phyloP scores from a whole-genome alignment of 2,329 filamentous ascomycete genomes.

The Phyllosticta capitalensis region DNA sequence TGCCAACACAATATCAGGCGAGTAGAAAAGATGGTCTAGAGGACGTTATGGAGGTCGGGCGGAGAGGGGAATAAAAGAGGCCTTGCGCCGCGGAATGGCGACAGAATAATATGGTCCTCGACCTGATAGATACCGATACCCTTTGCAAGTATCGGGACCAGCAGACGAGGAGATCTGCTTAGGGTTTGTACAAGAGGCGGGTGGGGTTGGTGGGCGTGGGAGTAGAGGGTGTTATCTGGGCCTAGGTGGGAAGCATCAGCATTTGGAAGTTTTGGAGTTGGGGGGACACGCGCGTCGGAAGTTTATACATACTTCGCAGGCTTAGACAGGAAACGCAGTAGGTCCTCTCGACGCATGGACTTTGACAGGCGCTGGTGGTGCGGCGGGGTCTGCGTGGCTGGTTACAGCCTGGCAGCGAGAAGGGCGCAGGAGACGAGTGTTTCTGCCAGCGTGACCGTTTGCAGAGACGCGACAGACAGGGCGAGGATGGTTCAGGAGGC shows the following conservation, averaged over 20 bases:
- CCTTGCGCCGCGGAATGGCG: conserved; percentile 83
- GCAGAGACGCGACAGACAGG: not conserved
- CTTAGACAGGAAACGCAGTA: conserved; percentile 88
- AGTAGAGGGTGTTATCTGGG: conserved; percentile 57
- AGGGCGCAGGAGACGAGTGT: conserved; percentile 12
- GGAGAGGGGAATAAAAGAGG: conserved; percentile 72
- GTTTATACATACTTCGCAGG: conserved; percentile 70
- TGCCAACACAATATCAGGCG: conserved; percentile 62
- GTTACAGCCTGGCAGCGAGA: conserved; percentile 26
- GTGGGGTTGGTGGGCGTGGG: conserved; percentile 21
- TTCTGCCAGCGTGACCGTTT: conserved; percentile 26
- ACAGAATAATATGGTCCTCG: conserved; percentile 51
- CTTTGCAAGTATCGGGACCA: conserved; percentile 72
- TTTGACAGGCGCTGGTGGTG: conserved; percentile 12
- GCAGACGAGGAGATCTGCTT: conserved; percentile 63
- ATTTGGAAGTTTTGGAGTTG: not conserved
- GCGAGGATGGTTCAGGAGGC: not conserved
- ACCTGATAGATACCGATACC: conserved; percentile 75
- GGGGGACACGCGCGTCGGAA: not conserved
- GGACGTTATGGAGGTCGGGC: conserved; percentile 86
- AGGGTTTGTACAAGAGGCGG: conserved; percentile 21
- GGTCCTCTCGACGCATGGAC: conserved; percentile 86
- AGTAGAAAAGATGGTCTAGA: conserved; percentile 51
- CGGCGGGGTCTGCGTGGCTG: conserved; percentile 25
- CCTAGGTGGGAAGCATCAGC: conserved; percentile 31